Conservation (phyloP, 306 rosid genomes). For the Cicer pinnatifidum region DNA sequence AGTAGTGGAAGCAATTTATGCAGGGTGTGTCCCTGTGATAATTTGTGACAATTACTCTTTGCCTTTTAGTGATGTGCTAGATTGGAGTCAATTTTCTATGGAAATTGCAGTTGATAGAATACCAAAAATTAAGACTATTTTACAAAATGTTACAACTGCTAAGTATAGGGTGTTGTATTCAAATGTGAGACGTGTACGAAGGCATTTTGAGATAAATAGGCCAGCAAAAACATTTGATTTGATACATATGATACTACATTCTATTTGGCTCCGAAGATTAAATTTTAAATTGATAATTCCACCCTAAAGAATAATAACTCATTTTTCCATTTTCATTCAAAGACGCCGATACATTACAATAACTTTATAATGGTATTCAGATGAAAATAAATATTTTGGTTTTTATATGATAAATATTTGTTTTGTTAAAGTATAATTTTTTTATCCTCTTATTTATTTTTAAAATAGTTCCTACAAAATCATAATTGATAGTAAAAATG, state of each 20-base stretch:
- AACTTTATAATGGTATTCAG: no score
- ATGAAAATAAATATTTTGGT: no score
- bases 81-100: slow-evolving; percentile 71
- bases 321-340: slow-evolving; percentile 1
- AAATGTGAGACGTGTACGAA: slow-evolving; percentile 52
- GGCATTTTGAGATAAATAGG: slow-evolving; percentile 69
- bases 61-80: slow-evolving; percentile 78
- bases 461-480: no score
- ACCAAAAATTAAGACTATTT: slow-evolving; percentile 62
- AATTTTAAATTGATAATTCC: slow-evolving; percentile 39
- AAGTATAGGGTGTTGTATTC: slow-evolving; percentile 55
- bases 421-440: no score
- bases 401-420: no score
- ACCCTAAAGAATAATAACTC: slow-evolving; percentile 2
- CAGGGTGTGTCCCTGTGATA: slow-evolving; percentile 78
- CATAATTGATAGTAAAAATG: no score
- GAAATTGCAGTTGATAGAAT: slow-evolving; percentile 56
- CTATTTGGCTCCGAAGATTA: slow-evolving; percentile 72
- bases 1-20: slow-evolving; percentile 73
- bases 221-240: slow-evolving; percentile 77
- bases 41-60: slow-evolving; percentile 61
- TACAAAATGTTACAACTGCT: slow-evolving; percentile 51
- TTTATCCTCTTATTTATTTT: no score
- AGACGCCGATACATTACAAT: no score
- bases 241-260: slow-evolving; percentile 79